Evolutionary conservation across 2,329 filamentous ascomycete species (phyloP).

Genomic region (Eutypa lata): DNA sequence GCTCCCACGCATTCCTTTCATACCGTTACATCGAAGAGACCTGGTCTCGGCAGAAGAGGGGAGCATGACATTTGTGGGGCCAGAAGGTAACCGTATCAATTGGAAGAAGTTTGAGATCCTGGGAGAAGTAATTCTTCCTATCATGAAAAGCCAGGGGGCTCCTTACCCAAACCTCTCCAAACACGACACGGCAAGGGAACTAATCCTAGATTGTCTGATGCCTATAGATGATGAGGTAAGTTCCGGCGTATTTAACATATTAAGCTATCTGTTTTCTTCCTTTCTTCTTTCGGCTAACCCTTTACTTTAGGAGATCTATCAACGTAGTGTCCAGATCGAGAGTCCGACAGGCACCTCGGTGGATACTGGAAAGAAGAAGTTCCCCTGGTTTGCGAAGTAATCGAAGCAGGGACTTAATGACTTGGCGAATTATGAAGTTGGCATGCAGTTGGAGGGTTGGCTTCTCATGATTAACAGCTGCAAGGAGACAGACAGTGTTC

Average conservation of each 20-base stretch:
- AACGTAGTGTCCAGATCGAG: constrained; percentile 59
- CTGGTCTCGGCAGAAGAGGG: constrained; percentile 90
- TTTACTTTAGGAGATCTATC: constrained; percentile 55
- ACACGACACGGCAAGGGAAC: constrained; percentile 66
- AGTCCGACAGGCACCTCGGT: constrained; percentile 40
- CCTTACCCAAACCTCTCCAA: constrained; percentile 71
- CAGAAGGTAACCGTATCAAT: constrained; percentile 74
- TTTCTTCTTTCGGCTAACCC: constrained; percentile 9
- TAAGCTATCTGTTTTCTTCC: no score
- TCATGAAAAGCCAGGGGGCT: constrained; percentile 87
- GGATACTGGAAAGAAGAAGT: constrained; percentile 60
- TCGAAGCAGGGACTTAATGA: constrained; percentile 6
- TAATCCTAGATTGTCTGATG: constrained; percentile 81
- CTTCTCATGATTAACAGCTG: neutral
- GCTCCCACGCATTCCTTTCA: constrained; percentile 85
- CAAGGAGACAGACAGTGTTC: no score
- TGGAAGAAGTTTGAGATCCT: constrained; percentile 99
- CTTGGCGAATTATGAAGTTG: neutral
- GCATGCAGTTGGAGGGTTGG: neutral
- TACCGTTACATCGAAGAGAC: constrained; percentile 85
- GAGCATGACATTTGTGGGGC: constrained; percentile 82
- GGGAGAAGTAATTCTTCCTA: constrained; percentile 83
- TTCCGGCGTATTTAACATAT: constrained; percentile 10
- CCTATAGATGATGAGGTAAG: constrained; percentile 83
- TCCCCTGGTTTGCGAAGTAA: constrained; percentile 59